Base-by-base conservation (phyloP, 2,329 filamentous ascomycete genomes). In the Cladosporium sphaerospermum region DNA sequence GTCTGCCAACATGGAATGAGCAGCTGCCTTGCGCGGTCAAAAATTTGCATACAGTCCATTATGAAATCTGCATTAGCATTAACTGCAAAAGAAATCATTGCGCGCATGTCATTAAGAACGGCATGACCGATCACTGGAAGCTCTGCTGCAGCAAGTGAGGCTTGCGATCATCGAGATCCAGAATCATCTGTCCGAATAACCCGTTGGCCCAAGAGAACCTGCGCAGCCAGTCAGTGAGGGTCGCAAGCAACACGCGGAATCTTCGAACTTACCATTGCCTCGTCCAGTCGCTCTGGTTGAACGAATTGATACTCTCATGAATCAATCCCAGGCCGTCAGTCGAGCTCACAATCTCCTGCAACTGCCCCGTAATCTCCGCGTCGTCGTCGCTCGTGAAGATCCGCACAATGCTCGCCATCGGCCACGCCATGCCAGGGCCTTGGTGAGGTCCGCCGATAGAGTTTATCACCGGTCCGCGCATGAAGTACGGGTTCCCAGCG, bases 191-290 rank as follows among this genome's bases (percentile, higher is more conserved):
- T 9, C 74, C 76, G 64, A 75, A 78, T 53, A 78, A 61, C 9
- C 73, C 75, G 59, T 76, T 79, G 33, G 75, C 76, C 76, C 76
- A 78, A 3, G 70, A 72, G 58, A 72, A 78, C 69, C 69, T 71
- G 37, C n/a, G 13, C n/a, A 11, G 9, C 14, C n/a, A 14, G 52
- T 58, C 33, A 57, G 52, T 36, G 9, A 39, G 14, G 10, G 16
- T 32, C 16, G 3, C 16, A 18, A 18, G 16, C 2, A 18, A 18
- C 2, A 2, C 2, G 16, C 16, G 16, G n/a, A 13, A 31, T 41
- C 16, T 32, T 11, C 34, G 2, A 44, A 57, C 62, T 56, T 50
- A 77, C 73, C 75, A 78, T 55, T 75, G 75, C 55, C 76, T 68
- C 23, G 75, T 75, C 69, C 72, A 78, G 54, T 73, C 64, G 13